Conservation (phyloP, 768 basidiomycete species). For the Pisolithus marmoratus region DNA sequence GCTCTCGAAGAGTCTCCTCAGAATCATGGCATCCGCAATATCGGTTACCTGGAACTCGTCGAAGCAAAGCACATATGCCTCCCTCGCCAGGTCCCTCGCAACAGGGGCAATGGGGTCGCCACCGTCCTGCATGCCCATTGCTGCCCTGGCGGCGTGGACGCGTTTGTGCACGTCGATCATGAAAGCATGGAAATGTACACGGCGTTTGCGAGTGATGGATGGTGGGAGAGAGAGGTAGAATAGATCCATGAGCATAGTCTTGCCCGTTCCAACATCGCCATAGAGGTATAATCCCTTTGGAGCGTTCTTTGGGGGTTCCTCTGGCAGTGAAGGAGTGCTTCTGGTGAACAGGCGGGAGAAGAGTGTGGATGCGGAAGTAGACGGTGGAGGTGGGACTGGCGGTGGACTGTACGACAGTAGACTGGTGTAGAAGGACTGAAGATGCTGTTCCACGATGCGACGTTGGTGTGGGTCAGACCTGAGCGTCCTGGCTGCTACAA, state of each 20-base stretch:
- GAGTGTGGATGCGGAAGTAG: slow-evolving; percentile 14
- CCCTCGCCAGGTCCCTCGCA: slow-evolving; percentile 77
- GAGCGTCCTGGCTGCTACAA: slow-evolving; percentile 49
- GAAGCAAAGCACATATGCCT: slow-evolving; percentile 86
- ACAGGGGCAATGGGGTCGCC: slow-evolving; percentile 84
- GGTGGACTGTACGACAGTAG: slow-evolving; percentile 70
- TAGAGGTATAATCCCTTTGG: slow-evolving; percentile 93
- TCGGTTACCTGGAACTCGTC: slow-evolving; percentile 99
- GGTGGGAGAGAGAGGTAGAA: slow-evolving; percentile 82
- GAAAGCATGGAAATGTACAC: slow-evolving; percentile 98
- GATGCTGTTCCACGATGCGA: slow-evolving; percentile 71
- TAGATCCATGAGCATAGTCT: slow-evolving; percentile 99
- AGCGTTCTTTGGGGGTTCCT: slow-evolving; percentile 41
- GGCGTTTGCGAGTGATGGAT: slow-evolving; percentile 62
- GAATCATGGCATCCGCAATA: slow-evolving; percentile 97
- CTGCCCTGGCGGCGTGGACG: slow-evolving; percentile 73
- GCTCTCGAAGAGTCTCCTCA: slow-evolving; percentile 83
- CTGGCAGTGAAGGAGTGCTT: slow-evolving; percentile 7
- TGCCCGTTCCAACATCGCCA: slow-evolving; percentile 96
- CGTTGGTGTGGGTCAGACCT: slow-evolving; percentile 80
- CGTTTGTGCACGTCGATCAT: slow-evolving; percentile 99
- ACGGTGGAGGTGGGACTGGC: slow-evolving; percentile 40
- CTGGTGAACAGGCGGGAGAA: slow-evolving; percentile 27
- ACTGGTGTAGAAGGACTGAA: slow-evolving; percentile 75
- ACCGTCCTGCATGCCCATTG: slow-evolving; percentile 52